phyloP scores from a whole-genome alignment of 179 eudicot species.

The Drosera spatulata region DNA sequence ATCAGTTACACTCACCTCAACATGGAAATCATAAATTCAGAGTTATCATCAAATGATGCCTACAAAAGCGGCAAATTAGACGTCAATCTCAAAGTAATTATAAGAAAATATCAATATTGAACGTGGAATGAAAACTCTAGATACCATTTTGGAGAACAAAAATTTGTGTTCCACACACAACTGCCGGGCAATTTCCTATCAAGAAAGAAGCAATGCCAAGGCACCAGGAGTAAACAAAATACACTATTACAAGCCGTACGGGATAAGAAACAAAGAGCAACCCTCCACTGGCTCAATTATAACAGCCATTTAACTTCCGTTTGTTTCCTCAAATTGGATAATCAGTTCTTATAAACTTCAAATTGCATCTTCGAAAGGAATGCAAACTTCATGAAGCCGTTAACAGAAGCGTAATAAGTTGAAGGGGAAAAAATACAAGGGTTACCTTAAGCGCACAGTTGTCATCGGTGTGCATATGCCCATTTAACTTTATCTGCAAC shows the following conservation, averaged over 20 bases:
- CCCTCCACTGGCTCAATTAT: too few relatives aligned
- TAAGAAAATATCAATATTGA: neutral
- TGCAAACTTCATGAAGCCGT: neutral
- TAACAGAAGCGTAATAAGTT: neutral
- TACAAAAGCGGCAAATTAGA: slow-evolving; percentile 15
- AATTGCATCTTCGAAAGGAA: neutral
- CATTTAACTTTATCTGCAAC: slow-evolving; percentile 75
- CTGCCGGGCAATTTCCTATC: slow-evolving; percentile 87
- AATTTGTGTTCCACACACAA: slow-evolving; percentile 70
- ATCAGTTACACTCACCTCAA: slow-evolving; percentile 40
- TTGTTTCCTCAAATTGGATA: too few relatives aligned
- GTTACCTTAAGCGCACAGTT: slow-evolving; percentile 82
- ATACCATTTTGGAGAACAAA: slow-evolving; percentile 81
- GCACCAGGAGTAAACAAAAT: neutral
- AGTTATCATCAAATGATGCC: slow-evolving; percentile 96
- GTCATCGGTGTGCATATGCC: slow-evolving; percentile 85
- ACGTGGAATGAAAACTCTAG: neutral
- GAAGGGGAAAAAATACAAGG: neutral
- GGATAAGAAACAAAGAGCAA: neutral
- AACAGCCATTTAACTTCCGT: too few relatives aligned
- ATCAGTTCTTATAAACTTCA: too few relatives aligned
- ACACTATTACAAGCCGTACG: neutral
- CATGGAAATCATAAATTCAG: slow-evolving; percentile 75
- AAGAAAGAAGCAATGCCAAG: slow-evolving; percentile 8
- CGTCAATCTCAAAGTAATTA: slow-evolving; percentile 1